A percentile compares a stretch with the other conserved stretches of the same genome.
These are phyloP conservation scores for Pseudogymnoascus sp. DNA, from an alignment of 2,329 filamentous ascomycete genomes.

Conservation along the genomic window DNA sequence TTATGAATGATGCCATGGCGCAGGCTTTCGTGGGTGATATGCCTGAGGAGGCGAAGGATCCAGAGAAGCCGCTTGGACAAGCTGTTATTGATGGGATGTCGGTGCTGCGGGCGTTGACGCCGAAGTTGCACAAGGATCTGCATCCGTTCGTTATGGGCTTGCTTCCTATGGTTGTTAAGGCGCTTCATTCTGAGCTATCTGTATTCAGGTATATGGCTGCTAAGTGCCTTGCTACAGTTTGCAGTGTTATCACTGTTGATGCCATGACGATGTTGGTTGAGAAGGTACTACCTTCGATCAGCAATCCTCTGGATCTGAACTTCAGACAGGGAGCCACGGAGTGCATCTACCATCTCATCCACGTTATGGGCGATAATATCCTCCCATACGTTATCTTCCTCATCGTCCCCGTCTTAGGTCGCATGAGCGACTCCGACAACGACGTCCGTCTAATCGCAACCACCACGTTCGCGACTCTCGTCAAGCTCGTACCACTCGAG, in stretches of 20 bases:
- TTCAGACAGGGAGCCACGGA: slow-evolving; percentile 91
- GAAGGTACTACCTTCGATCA: slow-evolving; percentile 84
- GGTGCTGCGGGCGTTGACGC: slow-evolving; percentile 82
- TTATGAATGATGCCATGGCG: slow-evolving; percentile 75
- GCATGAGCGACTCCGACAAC: slow-evolving; percentile 97
- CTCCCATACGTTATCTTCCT: slow-evolving; percentile 98
- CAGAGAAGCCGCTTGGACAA: slow-evolving; percentile 71
- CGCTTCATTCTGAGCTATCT: slow-evolving; percentile 77
- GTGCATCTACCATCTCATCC: slow-evolving; percentile 91
- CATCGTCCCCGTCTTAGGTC: slow-evolving; percentile 89
- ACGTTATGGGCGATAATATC: slow-evolving; percentile 95
- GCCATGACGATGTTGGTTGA: slow-evolving; percentile 96
- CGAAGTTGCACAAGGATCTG: slow-evolving; percentile 70
- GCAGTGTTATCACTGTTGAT: slow-evolving; percentile 89
- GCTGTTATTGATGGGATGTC: slow-evolving; percentile 92
- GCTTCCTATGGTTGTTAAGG: slow-evolving; percentile 78
- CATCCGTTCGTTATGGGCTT: slow-evolving; percentile 75
- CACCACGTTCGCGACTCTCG: slow-evolving; percentile 91
- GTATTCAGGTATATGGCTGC: slow-evolving; percentile 95
- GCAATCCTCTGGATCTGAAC: slow-evolving; percentile 78
- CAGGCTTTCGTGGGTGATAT: slow-evolving; percentile 66
- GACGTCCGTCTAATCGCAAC: slow-evolving; percentile 91
- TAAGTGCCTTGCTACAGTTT: slow-evolving; percentile 94
- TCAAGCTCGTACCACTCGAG: slow-evolving; percentile 93
- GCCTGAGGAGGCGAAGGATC: slow-evolving; percentile 63